These are phyloP conservation scores for Anisodus acutangulus DNA, from an alignment of 257 asterid species.

Conservation along the genomic window DNA sequence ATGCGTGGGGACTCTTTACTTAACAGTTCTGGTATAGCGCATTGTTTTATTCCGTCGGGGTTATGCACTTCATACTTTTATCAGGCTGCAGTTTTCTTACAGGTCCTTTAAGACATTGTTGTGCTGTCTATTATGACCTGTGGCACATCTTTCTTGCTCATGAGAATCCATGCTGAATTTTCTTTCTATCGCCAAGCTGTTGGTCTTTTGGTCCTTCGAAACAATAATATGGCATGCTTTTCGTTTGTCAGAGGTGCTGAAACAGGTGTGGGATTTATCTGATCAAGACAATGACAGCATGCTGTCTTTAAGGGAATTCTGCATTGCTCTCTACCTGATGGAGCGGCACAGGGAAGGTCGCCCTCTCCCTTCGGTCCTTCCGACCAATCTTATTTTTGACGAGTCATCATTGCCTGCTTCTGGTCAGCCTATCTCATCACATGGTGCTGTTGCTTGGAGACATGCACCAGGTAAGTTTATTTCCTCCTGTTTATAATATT, in stretches of 20 bases:
- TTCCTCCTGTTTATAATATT: constrained; percentile 16
- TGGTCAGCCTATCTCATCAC: constrained; percentile 55
- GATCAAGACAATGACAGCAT: constrained; percentile 97
- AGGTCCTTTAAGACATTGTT: not conserved
- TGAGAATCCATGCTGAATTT: not conserved
- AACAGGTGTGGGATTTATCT: constrained; percentile 97
- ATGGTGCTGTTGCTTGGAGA: constrained; percentile 68
- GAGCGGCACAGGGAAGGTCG: constrained; percentile 93
- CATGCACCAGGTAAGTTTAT: constrained; percentile 62
- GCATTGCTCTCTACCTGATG: constrained; percentile 94
- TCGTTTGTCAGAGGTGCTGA: constrained; percentile 77
- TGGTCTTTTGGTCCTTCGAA: not conserved
- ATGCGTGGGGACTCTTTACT: constrained; percentile 16
- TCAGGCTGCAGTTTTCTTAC: not conserved
- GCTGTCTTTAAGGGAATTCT: constrained; percentile 92
- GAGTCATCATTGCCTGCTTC: constrained; percentile 59
- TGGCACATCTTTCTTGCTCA: constrained; percentile 19
- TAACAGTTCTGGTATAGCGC: not conserved
- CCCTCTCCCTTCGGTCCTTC: constrained; percentile 76
- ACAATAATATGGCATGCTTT: constrained; percentile 31
- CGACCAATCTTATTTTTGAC: constrained; percentile 67
- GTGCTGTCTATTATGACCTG: constrained; percentile 11
- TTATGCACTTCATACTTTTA: constrained; percentile 1
- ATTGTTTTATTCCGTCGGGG: not conserved
- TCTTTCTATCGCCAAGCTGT: not conserved